Conservation (phyloP, 2,329 filamentous ascomycete genomes). For the Beauveria caledonica region DNA sequence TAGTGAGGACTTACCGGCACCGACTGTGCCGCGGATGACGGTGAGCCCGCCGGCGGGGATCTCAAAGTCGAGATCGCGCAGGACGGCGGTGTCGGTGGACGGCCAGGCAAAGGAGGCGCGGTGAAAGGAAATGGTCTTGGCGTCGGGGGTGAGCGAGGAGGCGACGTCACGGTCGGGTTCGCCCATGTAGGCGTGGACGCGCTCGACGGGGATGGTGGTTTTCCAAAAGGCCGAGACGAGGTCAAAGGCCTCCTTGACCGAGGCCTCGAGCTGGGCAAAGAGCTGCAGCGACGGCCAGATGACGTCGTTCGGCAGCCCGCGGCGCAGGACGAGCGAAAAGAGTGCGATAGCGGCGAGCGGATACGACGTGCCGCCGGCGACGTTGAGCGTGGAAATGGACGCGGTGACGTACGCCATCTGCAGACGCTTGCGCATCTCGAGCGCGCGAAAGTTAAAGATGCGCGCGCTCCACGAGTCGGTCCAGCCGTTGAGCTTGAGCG, state of each 20-base stretch:
- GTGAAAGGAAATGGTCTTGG: slow-evolving; percentile 42
- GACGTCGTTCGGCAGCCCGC: slow-evolving; percentile 65
- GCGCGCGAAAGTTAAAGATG: slow-evolving; percentile 27
- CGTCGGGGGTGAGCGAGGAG: slow-evolving; percentile 26
- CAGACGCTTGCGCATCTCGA: slow-evolving; percentile 30
- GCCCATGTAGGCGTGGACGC: slow-evolving; percentile 79
- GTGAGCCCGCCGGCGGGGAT: slow-evolving; percentile 46
- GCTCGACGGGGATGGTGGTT: slow-evolving; percentile 70
- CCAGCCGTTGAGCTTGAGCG: slow-evolving; percentile 39
- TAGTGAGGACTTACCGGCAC: slow-evolving; percentile 53
- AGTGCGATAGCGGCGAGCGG: slow-evolving; percentile 75
- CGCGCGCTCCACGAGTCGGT: slow-evolving; percentile 28
- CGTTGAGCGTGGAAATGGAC: slow-evolving; percentile 60
- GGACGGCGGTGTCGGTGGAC: slow-evolving; percentile 47
- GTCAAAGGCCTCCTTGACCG: slow-evolving; percentile 65
- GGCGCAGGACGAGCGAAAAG: slow-evolving; percentile 64
- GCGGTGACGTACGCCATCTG: slow-evolving; percentile 28
- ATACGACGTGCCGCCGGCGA: slow-evolving; percentile 64
- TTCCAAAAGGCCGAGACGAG: slow-evolving; percentile 72
- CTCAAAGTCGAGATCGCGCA: slow-evolving; percentile 37
- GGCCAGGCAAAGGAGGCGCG: slow-evolving; percentile 75
- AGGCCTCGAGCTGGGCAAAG: slow-evolving; percentile 66
- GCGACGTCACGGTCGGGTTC: slow-evolving; percentile 66
- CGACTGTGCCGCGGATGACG: slow-evolving; percentile 50
- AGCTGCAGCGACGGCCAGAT: slow-evolving; percentile 82